Conservation (phyloP, 805 yeast species). For the Wickerhamomyces hampshirensis region DNA sequence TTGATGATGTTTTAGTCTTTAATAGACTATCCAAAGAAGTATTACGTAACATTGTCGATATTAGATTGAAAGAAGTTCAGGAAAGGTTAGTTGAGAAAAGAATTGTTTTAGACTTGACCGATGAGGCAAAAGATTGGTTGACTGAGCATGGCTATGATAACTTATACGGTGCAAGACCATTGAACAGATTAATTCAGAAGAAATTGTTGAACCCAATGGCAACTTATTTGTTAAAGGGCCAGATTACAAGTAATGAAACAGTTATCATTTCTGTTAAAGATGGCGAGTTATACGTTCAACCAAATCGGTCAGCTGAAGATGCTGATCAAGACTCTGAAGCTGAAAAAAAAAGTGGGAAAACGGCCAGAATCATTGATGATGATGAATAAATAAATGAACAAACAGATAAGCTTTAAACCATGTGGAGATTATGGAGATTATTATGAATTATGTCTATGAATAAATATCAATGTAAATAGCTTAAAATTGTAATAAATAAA, state of each 20-base stretch:
- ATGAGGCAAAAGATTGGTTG: constrained; percentile 70
- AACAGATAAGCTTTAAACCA: not conserved
- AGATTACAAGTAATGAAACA: constrained; percentile 53
- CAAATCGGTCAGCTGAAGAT: constrained; percentile 40
- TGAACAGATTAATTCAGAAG: constrained; percentile 85
- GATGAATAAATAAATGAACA: constrained; percentile 4
- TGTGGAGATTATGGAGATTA: not conserved
- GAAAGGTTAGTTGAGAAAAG: constrained; percentile 76
- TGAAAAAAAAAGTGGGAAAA: constrained; percentile 1
- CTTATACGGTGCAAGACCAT: constrained; percentile 92
- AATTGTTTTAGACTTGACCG: constrained; percentile 52
- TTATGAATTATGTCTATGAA: not conserved
- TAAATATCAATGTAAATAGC: not conserved
- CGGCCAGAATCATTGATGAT: constrained; percentile 12
- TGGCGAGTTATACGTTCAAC: constrained; percentile 38
- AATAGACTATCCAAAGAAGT: constrained; percentile 80
- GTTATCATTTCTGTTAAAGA: constrained; percentile 46
- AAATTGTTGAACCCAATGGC: constrained; percentile 87
- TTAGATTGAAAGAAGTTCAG: constrained; percentile 76
- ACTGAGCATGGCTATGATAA: constrained; percentile 88
- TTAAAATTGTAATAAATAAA: constrained; percentile 4
- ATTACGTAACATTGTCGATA: constrained; percentile 74
- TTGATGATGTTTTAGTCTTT: constrained; percentile 91
- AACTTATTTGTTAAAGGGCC: constrained; percentile 70
- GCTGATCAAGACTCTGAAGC: constrained; percentile 4